Evolutionary conservation across 2,329 filamentous ascomycete genomes (phyloP).

Genomic region (Macrophomina phaseolina): DNA sequence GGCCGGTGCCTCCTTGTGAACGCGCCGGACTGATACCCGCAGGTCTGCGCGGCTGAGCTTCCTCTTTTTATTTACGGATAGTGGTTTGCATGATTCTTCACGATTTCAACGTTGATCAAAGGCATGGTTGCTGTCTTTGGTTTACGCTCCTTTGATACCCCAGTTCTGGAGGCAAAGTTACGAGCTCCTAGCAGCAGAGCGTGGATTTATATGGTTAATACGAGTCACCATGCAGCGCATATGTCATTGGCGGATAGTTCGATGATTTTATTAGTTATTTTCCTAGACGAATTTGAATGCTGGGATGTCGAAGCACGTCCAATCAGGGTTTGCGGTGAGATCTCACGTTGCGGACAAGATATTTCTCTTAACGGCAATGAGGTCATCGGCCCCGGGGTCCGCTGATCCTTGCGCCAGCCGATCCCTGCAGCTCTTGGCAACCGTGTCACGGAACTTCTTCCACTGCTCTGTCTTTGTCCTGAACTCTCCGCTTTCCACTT

Average conservation of each 20-base stretch:
- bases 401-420: not conserved
- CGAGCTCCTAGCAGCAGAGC: not conserved
- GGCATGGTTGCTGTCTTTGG: not conserved
- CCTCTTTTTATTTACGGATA: not conserved
- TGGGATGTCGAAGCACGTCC: not conserved
- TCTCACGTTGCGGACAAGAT: not conserved
- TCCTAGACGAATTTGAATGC: no score
- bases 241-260: no score
- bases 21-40: not conserved
- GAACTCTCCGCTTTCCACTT: not conserved
- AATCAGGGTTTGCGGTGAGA: conserved; percentile 1
- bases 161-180: conserved; percentile 8
- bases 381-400: conserved; percentile 22
- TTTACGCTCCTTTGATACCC: conserved; percentile 23
- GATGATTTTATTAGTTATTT: no score
- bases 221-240: no score
- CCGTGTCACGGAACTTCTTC: not conserved
- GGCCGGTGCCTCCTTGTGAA: not conserved
- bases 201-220: not conserved
- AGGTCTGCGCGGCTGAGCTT: not conserved
- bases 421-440: conserved; percentile 24
- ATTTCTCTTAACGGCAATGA: not conserved
- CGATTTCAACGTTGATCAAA: not conserved
- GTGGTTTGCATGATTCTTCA: not conserved
- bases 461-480: not conserved